phyloP scores from a whole-genome alignment of 2,329 filamentous ascomycete genomes.

The Talaromyces funiculosus region DNA sequence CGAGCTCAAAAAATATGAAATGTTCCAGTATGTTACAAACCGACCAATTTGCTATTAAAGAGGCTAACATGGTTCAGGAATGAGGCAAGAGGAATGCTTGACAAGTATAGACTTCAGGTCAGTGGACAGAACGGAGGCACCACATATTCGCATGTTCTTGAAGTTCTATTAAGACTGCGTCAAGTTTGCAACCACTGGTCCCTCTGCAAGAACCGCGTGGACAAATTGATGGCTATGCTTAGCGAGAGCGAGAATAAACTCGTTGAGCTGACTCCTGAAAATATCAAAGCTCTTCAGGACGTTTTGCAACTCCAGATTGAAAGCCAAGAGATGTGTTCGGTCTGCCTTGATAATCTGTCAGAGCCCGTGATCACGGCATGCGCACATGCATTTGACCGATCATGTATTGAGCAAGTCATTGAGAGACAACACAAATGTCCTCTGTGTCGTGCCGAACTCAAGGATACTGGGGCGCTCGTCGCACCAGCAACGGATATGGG shows the following conservation, averaged over 20 bases:
- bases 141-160: slow-evolving; percentile 69
- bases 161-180: slow-evolving; percentile 73
- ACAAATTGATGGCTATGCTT: slow-evolving; percentile 63
- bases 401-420: slow-evolving; percentile 70
- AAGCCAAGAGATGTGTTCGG: slow-evolving; percentile 72
- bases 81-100: slow-evolving; percentile 68
- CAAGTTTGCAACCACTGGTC: slow-evolving; percentile 89
- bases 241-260: slow-evolving; percentile 54
- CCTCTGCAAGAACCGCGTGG: slow-evolving; percentile 68
- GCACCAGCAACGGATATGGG: slow-evolving; percentile 56
- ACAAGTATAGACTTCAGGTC: slow-evolving; percentile 44
- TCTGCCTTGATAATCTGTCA: slow-evolving; percentile 70
- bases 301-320: slow-evolving; percentile 73
- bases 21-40: slow-evolving; percentile 53
- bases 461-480: slow-evolving; percentile 58
- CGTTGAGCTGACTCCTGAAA: slow-evolving; percentile 67
- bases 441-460: slow-evolving; percentile 69
- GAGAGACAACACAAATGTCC: slow-evolving; percentile 74
- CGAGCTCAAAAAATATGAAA: slow-evolving; percentile 72
- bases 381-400: slow-evolving; percentile 70
- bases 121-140: slow-evolving; percentile 41
- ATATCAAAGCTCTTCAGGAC: slow-evolving; percentile 64
- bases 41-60: slow-evolving; percentile 22
- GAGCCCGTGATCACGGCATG: slow-evolving; percentile 78
- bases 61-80: slow-evolving; percentile 38